Evolutionary conservation across 805 yeast species (phyloP), one percentile per base, ranked within the genome.

Genomic region (Metschnikowia amazonensis): DNA sequence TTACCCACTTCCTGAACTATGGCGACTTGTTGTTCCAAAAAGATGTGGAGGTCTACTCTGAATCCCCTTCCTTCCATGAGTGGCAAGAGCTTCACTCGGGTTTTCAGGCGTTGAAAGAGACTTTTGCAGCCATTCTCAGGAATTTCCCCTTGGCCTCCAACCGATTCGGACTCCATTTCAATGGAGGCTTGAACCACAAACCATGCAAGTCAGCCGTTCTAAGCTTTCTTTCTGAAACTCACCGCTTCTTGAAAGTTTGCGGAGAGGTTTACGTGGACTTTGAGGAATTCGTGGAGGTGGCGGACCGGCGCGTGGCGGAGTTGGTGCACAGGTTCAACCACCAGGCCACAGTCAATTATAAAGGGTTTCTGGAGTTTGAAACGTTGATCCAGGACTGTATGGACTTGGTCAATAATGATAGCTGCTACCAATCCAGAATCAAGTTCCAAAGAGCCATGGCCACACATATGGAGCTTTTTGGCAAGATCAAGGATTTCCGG

Each of bases 391-490:
- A 36, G 16, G 31, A 44, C 36, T 49, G 52, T 31, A 37, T 40
- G 47, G 47, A 41, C 34, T 42, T 45, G 32, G 42, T 49, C 25
- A 44, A 46, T 30, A 27, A 43, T 29, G 52, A 49, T 7, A 46
- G 49, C 42, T 49, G 45, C 36, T 49, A 43, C 42, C 40, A 43
- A 18, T 48, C 52, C 8, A 31, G 52, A 13, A 48, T 49, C 41
- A 49, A 48, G 13, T 49, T 49, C 18, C 49, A 49, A 29, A 44
- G 47, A 31, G 36, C 45, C 49, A 43, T 35, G 40, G 42, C 45
- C 42, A 45, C 43, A 10, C 52, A 49, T 41, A 44, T 43, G 47
- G 40, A 41, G 36, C 39, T 49, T 28, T 43, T 49, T 16, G 49
- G 45, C 7, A 41, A 33, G 31, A 37, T 44, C 18, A 36, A 31